Evolutionary conservation across 1,139 yeast species (phyloP), one percentile per base, ranked within the genome.

Genomic region (Zygotorulaspora mrakii): DNA sequence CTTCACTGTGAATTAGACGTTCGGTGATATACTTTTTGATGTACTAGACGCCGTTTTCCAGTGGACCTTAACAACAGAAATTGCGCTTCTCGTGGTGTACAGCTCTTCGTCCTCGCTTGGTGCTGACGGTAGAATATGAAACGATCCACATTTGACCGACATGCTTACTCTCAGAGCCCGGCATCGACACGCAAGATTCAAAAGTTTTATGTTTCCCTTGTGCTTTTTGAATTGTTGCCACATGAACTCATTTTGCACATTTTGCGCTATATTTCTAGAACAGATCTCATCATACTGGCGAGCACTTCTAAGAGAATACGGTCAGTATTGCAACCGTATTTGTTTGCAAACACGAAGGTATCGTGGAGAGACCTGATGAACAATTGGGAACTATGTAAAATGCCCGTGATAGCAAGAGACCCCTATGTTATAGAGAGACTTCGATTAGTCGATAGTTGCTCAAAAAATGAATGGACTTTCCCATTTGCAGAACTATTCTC

Each of bases 391-490:
- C 14, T 28, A 10, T 17, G 17, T 11, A 29, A 29, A 22, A 40
- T 17, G 12, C 40, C 43, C 13, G 40, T 37, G 5, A 31, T 32
- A 13, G 40, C 37, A 10, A 23, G 10, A 17, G 43, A 31, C 13
- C 39, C 40, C 5, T 47, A 37, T 30, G 54, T 56, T 4, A 57
- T 43, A 20, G 45, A 54, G 36, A 43, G 35, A 5, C 28, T 62
- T 10, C 46, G 52, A 22, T 47, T 62, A 18, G 37, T 50, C 5
- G 53, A 57, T 11, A 45, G 52, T 8, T 53, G 59, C 31, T 42
- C 62, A 9, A 53, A 50, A 17, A 48, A 54, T 28, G 65, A 62
- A 40, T 62, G 66, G 66, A 55, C 57, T 24, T 59, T 56, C 38
- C 56, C 55, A 7, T 58, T 57, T 34, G 52, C 52, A 17, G 35